phyloP scores from a whole-genome alignment of 2,329 filamentous ascomycete species.

The Cladophialophora carrionii region DNA sequence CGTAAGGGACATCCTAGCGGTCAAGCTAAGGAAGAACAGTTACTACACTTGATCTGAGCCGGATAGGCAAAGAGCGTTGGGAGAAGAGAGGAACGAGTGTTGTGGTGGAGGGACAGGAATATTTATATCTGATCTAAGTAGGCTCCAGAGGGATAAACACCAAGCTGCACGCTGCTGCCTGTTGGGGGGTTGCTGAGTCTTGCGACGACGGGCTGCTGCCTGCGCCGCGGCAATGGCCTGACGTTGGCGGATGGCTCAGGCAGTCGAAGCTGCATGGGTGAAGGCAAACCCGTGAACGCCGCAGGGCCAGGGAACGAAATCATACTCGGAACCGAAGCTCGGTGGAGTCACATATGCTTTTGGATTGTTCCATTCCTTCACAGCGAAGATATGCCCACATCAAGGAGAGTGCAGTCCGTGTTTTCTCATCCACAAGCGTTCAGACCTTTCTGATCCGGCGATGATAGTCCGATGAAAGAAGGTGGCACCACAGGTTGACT shows the following conservation, averaged over 20 bases:
- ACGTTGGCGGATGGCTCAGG: background rate
- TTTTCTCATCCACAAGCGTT: too few relatives aligned
- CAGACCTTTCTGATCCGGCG: background rate
- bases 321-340: too few relatives aligned
- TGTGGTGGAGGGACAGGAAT: background rate
- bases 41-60: constrained; percentile 86
- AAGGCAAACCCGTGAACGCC: too few relatives aligned
- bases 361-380: too few relatives aligned
- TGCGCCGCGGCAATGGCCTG: background rate
- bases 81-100: background rate
- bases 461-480: background rate
- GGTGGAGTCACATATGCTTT: too few relatives aligned
- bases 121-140: background rate
- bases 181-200: background rate
- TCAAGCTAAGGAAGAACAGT: constrained; percentile 96
- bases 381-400: too few relatives aligned
- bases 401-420: too few relatives aligned
- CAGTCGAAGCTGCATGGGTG: too few relatives aligned
- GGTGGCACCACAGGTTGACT: background rate
- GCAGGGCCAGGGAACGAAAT: too few relatives aligned
- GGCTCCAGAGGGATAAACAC: background rate
- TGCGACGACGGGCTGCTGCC: background rate
- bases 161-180: background rate
- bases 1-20: constrained; percentile 74
- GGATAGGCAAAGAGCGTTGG: constrained; percentile 42